Evolutionary conservation across 1,284 basidiomycete genomes (phyloP), one percentile per base, ranked within the genome.

Genomic region (Cutaneotrichosporon cutaneum): DNA sequence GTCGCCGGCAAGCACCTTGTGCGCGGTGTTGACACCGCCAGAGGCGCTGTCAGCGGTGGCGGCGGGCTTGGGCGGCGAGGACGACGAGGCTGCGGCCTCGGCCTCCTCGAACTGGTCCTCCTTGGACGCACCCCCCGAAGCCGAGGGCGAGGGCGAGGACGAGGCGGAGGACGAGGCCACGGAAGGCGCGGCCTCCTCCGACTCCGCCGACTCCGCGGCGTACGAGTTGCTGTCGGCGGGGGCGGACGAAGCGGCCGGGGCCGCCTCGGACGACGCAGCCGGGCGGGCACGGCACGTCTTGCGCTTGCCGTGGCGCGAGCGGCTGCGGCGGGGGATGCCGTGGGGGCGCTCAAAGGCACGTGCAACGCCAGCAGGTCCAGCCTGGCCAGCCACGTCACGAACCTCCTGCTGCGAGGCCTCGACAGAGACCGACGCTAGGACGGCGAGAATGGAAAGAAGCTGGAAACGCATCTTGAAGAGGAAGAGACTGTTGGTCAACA

Each of bases 381-480:
- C 56, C 56, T 50, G 56, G 56, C 14, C 22, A 13, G 44, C 56
- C 45, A 57, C 45, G 56, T 50, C 45, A 36, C 45, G 44, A n/a
- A 35, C 45, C 45, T 50, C 32, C n/a, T 33, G 45, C 45, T 48
- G 32, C 13, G 56, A 35, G 32, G 47, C 56, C 30, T 57, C 56
- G 22, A 50, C 56, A 21, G 56, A 45, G 32, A 50, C 56, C 45
- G 56, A 57, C 14, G 56, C 56, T 16, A 57, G 47, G 26, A 57
- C 11, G 13, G 56, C 56, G 45, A 57, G 56, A n/a, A 50, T 22
- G 24, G 56, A 57, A 26, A 57, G 47, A 33, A 57, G 56, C 45
- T 57, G 56, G 56, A 57, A 50, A 27, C 56, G 56, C 56, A 57
- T 57, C 33, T 50, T 48, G 22, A 27, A 18, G 24, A 26, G 5